Percentiles rank a stretch among this genome's conserved stretches.
phyloP scores from a whole-genome alignment of 2,329 filamentous ascomycete genomes.

The Sporothrix pallida region DNA sequence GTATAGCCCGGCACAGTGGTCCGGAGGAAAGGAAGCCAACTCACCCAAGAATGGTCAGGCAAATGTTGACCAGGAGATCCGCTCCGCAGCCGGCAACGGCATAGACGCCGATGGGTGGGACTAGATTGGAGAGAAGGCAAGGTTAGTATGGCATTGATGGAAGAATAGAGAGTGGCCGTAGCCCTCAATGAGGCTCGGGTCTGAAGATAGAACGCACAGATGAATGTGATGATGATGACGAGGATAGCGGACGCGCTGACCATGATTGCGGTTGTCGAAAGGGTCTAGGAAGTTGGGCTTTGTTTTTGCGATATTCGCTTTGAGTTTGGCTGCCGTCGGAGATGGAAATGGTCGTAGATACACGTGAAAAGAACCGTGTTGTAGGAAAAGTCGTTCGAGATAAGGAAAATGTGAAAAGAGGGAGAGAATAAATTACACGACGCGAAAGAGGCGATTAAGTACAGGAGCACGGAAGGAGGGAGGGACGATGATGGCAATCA shows the following conservation, averaged over 20 bases:
- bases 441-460: conserved; percentile 15
- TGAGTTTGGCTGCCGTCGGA: not conserved
- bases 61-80: conserved; percentile 71
- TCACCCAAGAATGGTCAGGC: conserved; percentile 68
- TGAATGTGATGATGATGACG: conserved; percentile 58
- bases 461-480: not conserved
- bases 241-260: conserved; percentile 56
- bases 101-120: conserved; percentile 69
- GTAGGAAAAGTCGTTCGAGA: not conserved
- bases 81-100: conserved; percentile 68
- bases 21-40: conserved; percentile 36
- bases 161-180: not conserved
- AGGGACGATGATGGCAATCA: conserved; percentile 5
- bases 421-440: not conserved
- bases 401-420: not conserved
- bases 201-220: conserved; percentile 50
- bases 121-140: conserved; percentile 48
- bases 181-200: not conserved
- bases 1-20: not conserved
- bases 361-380: not conserved
- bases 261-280: conserved; percentile 48
- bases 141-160: not conserved
- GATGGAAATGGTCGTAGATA: not conserved
- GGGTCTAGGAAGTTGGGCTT: not conserved
- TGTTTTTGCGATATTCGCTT: conserved; percentile 8